Conservation (phyloP, 768 basidiomycete genomes). For the Clavulina sp. region DNA sequence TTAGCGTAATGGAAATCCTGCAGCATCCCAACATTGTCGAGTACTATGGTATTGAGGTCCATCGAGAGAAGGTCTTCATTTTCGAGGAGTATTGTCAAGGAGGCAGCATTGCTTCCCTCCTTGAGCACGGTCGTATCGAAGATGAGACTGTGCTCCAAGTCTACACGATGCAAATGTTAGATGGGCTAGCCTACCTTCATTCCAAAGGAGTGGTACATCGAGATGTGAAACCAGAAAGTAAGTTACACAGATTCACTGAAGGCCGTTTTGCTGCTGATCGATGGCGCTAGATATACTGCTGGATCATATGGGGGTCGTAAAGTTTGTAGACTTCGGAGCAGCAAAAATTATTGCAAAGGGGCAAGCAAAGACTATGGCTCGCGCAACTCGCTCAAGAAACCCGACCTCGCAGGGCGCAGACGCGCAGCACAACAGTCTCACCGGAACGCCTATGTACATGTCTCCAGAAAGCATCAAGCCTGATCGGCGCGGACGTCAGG, state of each 20-base stretch:
- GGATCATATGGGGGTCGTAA: conserved; percentile 78
- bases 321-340: conserved; percentile 94
- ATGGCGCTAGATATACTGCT: conserved; percentile 68
- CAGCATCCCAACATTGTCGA: conserved; percentile 96
- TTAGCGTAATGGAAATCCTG: conserved; percentile 94
- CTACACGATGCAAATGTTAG: conserved; percentile 93
- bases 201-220: conserved; percentile 84
- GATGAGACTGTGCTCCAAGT: conserved; percentile 91
- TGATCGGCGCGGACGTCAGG: conserved; percentile 68
- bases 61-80: conserved; percentile 96
- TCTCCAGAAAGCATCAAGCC: conserved; percentile 97
- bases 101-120: conserved; percentile 71
- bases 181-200: conserved; percentile 87
- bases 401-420: conserved; percentile 14
- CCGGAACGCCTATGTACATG: conserved; percentile 99
- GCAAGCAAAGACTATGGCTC: conserved; percentile 64
- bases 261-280: neutral
- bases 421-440: conserved; percentile 57
- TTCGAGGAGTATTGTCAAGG: conserved; percentile 98
- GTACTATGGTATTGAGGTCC: conserved; percentile 97
- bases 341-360: conserved; percentile 82
- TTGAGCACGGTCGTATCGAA: conserved; percentile 90
- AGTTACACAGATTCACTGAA: conserved; percentile 20
- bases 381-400: conserved; percentile 24
- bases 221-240: conserved; percentile 97